Evolutionary conservation across 2,329 filamentous ascomycete genomes (phyloP).

Genomic region (Penicillium sp.): DNA sequence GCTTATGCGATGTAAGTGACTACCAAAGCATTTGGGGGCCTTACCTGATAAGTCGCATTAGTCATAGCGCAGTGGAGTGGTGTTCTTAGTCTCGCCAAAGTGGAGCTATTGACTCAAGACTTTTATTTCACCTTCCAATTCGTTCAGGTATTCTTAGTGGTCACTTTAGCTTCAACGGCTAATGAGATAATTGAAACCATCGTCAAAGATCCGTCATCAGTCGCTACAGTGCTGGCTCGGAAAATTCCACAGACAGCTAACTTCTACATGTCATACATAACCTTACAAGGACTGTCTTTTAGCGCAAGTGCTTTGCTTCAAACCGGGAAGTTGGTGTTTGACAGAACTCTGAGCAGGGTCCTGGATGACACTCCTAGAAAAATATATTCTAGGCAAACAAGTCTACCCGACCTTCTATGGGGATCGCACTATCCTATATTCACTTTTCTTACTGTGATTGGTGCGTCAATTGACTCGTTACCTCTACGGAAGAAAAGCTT

Average conservation of each 20-base stretch:
- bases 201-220: conserved; percentile 59
- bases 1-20: conserved; percentile 63
- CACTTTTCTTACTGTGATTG: conserved; percentile 77
- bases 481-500: conserved; percentile 8
- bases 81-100: conserved; percentile 72
- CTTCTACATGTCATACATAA: conserved; percentile 93
- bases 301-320: conserved; percentile 75
- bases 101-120: conserved; percentile 88
- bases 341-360: conserved; percentile 71
- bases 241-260: conserved; percentile 83
- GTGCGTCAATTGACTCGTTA: conserved; percentile 50
- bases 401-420: conserved; percentile 73
- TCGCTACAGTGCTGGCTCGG: conserved; percentile 65
- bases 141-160: conserved; percentile 86
- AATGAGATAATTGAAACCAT: conserved; percentile 67
- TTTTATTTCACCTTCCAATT: conserved; percentile 74
- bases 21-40: too few relatives aligned
- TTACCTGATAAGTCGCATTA: too few relatives aligned
- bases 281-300: conserved; percentile 83
- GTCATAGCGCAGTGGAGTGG: conserved; percentile 76
- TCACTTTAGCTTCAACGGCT: conserved; percentile 79
- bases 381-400: conserved; percentile 76
- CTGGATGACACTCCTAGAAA: conserved; percentile 76
- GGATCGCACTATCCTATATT: conserved; percentile 80
- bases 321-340: conserved; percentile 69